Conservation (phyloP, 192 early-diverging fungal genomes). For the Gorgonomyces haynaldii region DNA sequence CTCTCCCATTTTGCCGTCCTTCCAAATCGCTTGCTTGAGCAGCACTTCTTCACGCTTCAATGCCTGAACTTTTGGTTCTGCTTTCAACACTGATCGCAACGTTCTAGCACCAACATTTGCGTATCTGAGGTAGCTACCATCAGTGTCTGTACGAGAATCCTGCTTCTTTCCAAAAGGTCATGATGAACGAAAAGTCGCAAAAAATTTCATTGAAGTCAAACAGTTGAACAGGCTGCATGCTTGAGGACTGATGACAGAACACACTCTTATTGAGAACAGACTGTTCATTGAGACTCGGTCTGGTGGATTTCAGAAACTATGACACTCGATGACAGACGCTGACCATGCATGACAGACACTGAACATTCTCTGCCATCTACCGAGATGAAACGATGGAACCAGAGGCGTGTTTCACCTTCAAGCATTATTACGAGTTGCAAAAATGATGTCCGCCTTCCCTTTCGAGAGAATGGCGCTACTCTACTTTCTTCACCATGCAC, state of each 20-base stretch:
- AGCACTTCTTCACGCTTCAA: conserved; percentile 64
- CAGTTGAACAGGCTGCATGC: neutral
- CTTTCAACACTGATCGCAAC: conserved; percentile 75
- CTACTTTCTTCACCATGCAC: too few relatives aligned
- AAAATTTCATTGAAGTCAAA: neutral
- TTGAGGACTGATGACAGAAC: neutral
- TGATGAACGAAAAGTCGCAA: conserved; percentile 10
- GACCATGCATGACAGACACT: too few relatives aligned
- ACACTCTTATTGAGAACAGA: too few relatives aligned
- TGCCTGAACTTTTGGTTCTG: conserved; percentile 52
- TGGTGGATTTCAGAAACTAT: too few relatives aligned
- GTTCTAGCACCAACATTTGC: conserved; percentile 67
- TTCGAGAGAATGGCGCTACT: too few relatives aligned
- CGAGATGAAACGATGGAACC: too few relatives aligned
- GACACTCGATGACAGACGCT: too few relatives aligned
- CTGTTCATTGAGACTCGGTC: too few relatives aligned
- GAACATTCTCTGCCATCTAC: too few relatives aligned
- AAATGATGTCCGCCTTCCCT: too few relatives aligned
- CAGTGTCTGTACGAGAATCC: conserved; percentile 32
- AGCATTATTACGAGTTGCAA: too few relatives aligned
- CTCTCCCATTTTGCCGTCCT: conserved; percentile 67
- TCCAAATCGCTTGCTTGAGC: conserved; percentile 68
- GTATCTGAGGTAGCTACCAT: conserved; percentile 72
- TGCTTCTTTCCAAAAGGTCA: conserved; percentile 41
- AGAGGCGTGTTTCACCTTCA: too few relatives aligned